Base-by-base conservation (phyloP, 805 yeast genomes). In the Yamadazyma akitaensis region DNA sequence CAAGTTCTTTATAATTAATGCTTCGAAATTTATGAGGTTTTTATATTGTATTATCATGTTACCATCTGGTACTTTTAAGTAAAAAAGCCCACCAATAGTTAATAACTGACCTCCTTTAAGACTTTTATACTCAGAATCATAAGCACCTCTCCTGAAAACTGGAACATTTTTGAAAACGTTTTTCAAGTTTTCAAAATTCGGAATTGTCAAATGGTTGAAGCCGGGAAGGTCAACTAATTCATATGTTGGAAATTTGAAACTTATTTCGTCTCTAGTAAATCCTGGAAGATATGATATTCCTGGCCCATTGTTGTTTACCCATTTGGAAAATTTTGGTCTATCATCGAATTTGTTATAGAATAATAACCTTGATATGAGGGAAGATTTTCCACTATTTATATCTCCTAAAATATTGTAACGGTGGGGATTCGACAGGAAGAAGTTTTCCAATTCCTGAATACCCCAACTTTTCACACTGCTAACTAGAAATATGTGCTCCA, bases 331-430 rank as follows among this genome's bases (percentile, higher is more conserved):
- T 10, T 38, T 46, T n/a, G 36, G 21, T 12, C 49, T 37, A 10
- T 18, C 18, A 19, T 48, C 51, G 4, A 37, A 18, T n/a, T 43
- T 35, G 21, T 43, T 33, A 3, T 13, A 6, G 31, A 34, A 53
- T 26, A 53, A n/a, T 5, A 53, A 34, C 30, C 42, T 38, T 52
- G 75, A 77, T 1, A 84, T 70, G 32, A 86, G 53, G 1, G 84
- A 72, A 2, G 88, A 80, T 59, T 86, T 86, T 0, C 95, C 95
- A 12, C 79, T 73, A 56, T 86, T 86, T 10, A 84, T 80, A 48
- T 73, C 74, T 1, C 95, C 95, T 17, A 85, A 65, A 26, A 86
- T 61, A 55, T 78, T 82, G 40, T 50, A 52, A 2, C n/a, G 40
- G 6, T 32, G 38, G 7, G 77, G 60, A 28, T 66, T 63, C 32